Percentiles rank a stretch among this genome's conserved stretches.
Evolutionary conservation across 1,139 yeast species (phyloP).

Genomic region (Pichia sp.): DNA sequence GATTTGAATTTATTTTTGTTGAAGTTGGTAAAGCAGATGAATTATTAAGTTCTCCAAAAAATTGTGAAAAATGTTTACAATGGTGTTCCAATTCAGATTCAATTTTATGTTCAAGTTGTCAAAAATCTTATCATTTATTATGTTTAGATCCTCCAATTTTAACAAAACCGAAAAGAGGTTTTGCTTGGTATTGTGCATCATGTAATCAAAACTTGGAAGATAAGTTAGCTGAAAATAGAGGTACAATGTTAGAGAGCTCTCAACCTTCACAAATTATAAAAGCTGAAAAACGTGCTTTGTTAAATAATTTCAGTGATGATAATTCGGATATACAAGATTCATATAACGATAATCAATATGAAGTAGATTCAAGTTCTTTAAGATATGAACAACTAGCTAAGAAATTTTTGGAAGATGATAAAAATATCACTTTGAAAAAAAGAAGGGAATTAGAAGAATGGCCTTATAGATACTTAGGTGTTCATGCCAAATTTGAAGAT

Average conservation of each 20-base stretch:
- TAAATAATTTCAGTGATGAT: constrained; percentile 8
- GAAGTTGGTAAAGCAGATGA: constrained; percentile 68
- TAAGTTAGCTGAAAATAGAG: constrained; percentile 34
- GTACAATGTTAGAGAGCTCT: constrained; percentile 29
- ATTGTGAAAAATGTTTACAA: constrained; percentile 71
- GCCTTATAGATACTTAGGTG: constrained; percentile 77
- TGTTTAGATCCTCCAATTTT: constrained; percentile 83
- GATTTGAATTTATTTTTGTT: constrained; percentile 69
- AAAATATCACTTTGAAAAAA: constrained; percentile 36
- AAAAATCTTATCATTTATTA: constrained; percentile 63
- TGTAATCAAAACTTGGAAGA: constrained; percentile 52
- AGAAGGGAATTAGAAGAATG: constrained; percentile 60
- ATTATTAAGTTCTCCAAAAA: constrained; percentile 55
- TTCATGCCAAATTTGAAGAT: constrained; percentile 71
- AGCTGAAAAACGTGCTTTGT: constrained; percentile 14
- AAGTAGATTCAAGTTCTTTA: constrained; percentile 11
- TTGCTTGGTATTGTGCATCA: constrained; percentile 87
- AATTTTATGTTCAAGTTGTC: constrained; percentile 78
- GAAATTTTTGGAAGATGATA: constrained; percentile 44
- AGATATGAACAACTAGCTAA: constrained; percentile 57
- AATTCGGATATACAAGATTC: constrained; percentile 4
- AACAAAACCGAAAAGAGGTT: constrained; percentile 79
- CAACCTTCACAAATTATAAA: constrained; percentile 25
- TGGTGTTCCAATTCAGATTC: constrained; percentile 80
- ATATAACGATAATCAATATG: constrained; percentile 3